Conservation (phyloP, 345 rosid genomes). For the Capsella bursapastoris region DNA sequence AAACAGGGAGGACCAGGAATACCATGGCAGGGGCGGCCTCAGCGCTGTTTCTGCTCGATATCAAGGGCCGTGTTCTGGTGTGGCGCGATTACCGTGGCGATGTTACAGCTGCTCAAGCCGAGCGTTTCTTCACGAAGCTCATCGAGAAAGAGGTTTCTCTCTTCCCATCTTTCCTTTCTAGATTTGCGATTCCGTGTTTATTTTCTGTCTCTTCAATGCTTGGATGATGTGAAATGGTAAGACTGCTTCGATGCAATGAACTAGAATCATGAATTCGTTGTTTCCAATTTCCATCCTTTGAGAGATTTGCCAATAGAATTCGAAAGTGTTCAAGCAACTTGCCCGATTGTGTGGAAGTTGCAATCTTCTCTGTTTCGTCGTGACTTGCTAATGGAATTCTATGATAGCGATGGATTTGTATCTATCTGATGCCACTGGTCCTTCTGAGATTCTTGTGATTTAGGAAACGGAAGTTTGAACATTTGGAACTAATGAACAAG, state of each 20-base stretch:
- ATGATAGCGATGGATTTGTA: slow-evolving; percentile 7
- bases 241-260: neutral
- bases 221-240: neutral
- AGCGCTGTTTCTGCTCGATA: slow-evolving; percentile 80
- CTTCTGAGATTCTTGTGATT: slow-evolving; percentile 15
- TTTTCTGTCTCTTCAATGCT: neutral
- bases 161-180: neutral
- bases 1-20: slow-evolving; percentile 7
- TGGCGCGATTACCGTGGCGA: slow-evolving; percentile 96
- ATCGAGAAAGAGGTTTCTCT: slow-evolving; percentile 74
- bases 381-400: neutral
- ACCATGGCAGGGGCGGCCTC: slow-evolving; percentile 87
- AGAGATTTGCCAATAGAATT: slow-evolving; percentile 10
- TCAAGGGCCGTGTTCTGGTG: slow-evolving; percentile 74
- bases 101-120: slow-evolving; percentile 74
- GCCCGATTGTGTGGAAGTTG: neutral
- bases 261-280: neutral
- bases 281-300: slow-evolving; percentile 10
- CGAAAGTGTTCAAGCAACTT: neutral
- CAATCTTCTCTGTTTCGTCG: neutral
- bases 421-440: slow-evolving; percentile 2
- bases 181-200: slow-evolving; percentile 11
- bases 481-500: slow-evolving; percentile 17
- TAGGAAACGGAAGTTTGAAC: neutral
- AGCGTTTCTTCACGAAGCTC: slow-evolving; percentile 84